A percentile compares a stretch with the other conserved stretches of the same genome.
phyloP scores from a whole-genome alignment of 208 protist species.

The Acanthamoeba royreba region DNA sequence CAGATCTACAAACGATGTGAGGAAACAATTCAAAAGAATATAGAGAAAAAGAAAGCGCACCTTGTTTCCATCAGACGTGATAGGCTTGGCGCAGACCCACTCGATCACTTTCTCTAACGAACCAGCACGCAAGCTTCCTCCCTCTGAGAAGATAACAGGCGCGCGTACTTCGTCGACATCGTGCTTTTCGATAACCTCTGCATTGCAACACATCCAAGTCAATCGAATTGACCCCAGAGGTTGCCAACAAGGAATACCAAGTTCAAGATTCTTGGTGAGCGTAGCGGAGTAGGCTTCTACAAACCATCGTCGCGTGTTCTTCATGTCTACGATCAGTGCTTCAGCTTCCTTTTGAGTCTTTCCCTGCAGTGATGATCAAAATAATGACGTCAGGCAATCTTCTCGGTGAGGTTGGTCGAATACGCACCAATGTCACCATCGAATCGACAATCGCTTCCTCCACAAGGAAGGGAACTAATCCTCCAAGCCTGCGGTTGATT shows the following conservation, averaged over 20 bases:
- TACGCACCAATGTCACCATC: background rate
- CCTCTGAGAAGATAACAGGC: background rate
- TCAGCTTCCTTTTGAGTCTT: background rate
- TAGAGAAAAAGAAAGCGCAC: background rate
- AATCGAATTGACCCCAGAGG: background rate
- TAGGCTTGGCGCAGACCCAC: background rate
- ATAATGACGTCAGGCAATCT: background rate
- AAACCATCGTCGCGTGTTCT: background rate
- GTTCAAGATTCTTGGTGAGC: conserved; percentile 7
- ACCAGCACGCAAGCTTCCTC: background rate
- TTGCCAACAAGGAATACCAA: background rate
- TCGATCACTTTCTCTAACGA: conserved; percentile 23
- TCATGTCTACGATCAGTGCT: background rate
- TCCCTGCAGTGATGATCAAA: background rate
- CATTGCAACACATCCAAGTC: background rate
- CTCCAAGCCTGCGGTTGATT: background rate
- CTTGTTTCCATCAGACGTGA: background rate
- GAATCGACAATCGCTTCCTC: conserved; percentile 1
- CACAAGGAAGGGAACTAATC: background rate
- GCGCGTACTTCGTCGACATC: conserved; percentile 25
- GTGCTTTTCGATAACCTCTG: conserved; percentile 26
- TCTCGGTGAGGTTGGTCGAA: background rate
- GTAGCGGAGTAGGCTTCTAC: background rate
- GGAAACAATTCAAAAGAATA: background rate
- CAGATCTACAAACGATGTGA: background rate